Conservation (phyloP, 371 early-diverging fungal genomes). For the Mortierella sp. region DNA sequence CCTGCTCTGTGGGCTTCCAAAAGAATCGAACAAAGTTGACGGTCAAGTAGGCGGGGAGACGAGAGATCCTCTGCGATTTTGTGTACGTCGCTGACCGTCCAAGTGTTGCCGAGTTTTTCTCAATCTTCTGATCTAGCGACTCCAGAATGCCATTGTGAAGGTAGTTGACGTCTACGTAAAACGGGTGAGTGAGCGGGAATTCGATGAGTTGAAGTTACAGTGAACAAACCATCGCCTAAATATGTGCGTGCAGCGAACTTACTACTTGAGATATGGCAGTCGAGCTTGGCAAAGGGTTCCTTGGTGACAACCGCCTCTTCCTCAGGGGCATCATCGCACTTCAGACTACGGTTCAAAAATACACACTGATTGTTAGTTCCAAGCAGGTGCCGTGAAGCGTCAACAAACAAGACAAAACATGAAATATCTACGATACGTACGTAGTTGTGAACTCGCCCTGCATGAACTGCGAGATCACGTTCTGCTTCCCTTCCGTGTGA, state of each 20-base stretch:
- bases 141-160: slow-evolving; percentile 74
- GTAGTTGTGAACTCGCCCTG: slow-evolving; percentile 79
- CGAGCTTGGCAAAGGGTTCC: slow-evolving; percentile 85
- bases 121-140: slow-evolving; percentile 84
- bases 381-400: neutral
- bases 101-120: slow-evolving; percentile 90
- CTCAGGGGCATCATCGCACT: slow-evolving; percentile 86
- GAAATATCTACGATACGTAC: slow-evolving; percentile 35
- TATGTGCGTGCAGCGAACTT: slow-evolving; percentile 25
- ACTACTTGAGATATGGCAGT: slow-evolving; percentile 86
- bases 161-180: slow-evolving; percentile 71
- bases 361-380: neutral
- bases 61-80: slow-evolving; percentile 80
- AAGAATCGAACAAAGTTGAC: slow-evolving; percentile 96
- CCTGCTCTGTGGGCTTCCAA: slow-evolving; percentile 90
- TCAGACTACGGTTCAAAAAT: slow-evolving; percentile 59
- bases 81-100: slow-evolving; percentile 85
- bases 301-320: slow-evolving; percentile 73
- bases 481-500: slow-evolving; percentile 62
- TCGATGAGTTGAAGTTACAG: no score
- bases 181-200: no score
- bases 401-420: neutral
- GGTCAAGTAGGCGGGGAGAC: slow-evolving; percentile 92
- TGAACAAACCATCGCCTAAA: no score
- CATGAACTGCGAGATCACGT: slow-evolving; percentile 86